Percentiles rank a stretch among this genome's conserved stretches.
phyloP scores from a whole-genome alignment of 2,329 filamentous ascomycete genomes.

The Aschersonia sp. region DNA sequence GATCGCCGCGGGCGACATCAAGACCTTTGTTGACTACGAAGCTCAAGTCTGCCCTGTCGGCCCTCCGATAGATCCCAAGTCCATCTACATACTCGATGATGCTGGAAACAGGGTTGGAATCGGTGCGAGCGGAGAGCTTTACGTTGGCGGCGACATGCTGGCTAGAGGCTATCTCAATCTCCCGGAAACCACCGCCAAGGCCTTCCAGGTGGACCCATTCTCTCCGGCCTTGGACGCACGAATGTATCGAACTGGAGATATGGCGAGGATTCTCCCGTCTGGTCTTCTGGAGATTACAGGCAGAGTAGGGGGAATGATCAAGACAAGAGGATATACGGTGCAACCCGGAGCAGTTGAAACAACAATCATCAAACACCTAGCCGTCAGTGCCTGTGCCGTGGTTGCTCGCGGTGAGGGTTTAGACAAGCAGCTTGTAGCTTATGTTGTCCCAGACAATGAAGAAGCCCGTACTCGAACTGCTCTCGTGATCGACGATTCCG shows the following conservation, averaged over 20 bases:
- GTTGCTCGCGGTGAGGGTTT: conserved; percentile 62
- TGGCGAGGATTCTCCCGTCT: conserved; percentile 49
- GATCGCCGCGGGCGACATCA: conserved; percentile 62
- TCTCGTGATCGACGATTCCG: conserved; percentile 53
- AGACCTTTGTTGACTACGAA: conserved; percentile 48
- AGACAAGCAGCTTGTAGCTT: conserved; percentile 61
- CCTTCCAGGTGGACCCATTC: conserved; percentile 55
- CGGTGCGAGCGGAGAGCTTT: conserved; percentile 57
- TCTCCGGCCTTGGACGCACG: conserved; percentile 41
- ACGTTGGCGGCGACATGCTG: conserved; percentile 57
- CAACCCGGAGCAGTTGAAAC: conserved; percentile 66
- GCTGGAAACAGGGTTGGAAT: conserved; percentile 45
- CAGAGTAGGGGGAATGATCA: conserved; percentile 67
- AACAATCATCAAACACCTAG: conserved; percentile 53
- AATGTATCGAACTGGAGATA: conserved; percentile 64
- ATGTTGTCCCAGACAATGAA: conserved; percentile 55
- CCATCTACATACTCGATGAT: conserved; percentile 61
- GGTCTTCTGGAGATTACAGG: conserved; percentile 63
- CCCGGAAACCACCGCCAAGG: conserved; percentile 61
- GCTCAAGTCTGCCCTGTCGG: conserved; percentile 60
- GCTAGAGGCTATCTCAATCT: conserved; percentile 67
- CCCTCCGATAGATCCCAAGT: conserved; percentile 48
- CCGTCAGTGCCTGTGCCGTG: conserved; percentile 58
- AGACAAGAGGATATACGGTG: conserved; percentile 64
- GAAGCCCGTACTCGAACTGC: conserved; percentile 39